Percentiles rank a stretch among this genome's conserved stretches.
Evolutionary conservation across 768 basidiomycete genomes (phyloP).

Genomic region (Lyophyllum atratum): DNA sequence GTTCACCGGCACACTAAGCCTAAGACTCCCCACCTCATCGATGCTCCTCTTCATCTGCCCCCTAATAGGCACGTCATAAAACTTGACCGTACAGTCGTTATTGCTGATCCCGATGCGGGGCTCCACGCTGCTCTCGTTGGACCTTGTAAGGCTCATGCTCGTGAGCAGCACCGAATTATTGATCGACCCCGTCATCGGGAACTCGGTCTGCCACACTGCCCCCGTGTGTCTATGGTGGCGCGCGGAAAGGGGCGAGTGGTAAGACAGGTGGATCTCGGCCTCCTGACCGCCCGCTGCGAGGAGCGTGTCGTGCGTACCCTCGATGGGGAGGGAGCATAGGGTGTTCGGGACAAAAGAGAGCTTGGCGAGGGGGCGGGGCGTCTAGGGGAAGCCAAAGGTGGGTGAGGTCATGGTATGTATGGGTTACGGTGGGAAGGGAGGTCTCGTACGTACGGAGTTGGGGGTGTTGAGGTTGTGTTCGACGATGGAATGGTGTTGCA

Average conservation of each 20-base stretch:
- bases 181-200: slow-evolving; percentile 64
- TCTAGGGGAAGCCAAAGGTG: slow-evolving; percentile 23
- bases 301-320: slow-evolving; percentile 54
- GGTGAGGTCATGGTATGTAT: slow-evolving; percentile 14
- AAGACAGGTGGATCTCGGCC: slow-evolving; percentile 68
- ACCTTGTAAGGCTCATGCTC: slow-evolving; percentile 55
- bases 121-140: slow-evolving; percentile 65
- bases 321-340: slow-evolving; percentile 55
- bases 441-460: slow-evolving; percentile 38
- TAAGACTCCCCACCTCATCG: slow-evolving; percentile 52
- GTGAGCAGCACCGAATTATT: slow-evolving; percentile 83
- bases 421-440: neutral
- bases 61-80: slow-evolving; percentile 73
- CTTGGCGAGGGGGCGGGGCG: slow-evolving; percentile 50
- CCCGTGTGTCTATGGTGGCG: slow-evolving; percentile 25
- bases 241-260: slow-evolving; percentile 34
- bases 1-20: slow-evolving; percentile 73
- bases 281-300: slow-evolving; percentile 79
- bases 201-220: slow-evolving; percentile 56
- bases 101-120: slow-evolving; percentile 83
- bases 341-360: slow-evolving; percentile 66
- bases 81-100: slow-evolving; percentile 80
- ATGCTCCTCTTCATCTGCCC: slow-evolving; percentile 42
- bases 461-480: slow-evolving; percentile 60
- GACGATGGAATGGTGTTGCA: slow-evolving; percentile 52